Evolutionary conservation across 2,329 filamentous ascomycete species (phyloP), one percentile per base, ranked within the genome.

Genomic region (Teratosphaeria nubilosa): DNA sequence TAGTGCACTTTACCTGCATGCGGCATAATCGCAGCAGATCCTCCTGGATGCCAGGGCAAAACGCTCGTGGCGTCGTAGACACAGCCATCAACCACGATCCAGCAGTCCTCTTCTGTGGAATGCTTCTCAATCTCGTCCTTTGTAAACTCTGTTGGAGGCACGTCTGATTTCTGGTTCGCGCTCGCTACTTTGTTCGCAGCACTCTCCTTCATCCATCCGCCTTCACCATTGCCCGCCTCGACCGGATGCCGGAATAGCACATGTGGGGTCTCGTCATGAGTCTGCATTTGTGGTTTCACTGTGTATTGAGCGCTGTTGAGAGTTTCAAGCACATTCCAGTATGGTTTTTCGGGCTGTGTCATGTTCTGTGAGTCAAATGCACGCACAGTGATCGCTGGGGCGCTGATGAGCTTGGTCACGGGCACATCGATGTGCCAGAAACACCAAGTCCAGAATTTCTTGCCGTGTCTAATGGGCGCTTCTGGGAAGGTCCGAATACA

Each of bases 301-400:
- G 67, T 60, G 60, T 80, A 80, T 75, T 75, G 78, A 60, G 74
- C 75, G 51, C 81, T 81, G 65, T 81, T 82, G 78, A 82, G 80
- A 77, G 81, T 80, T 11, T 76, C 78, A 74, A 77, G 73, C 1
- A 78, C 70, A 59, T 80, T 81, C 78, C 78, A 81, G 4, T 66
- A 69, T 3, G 73, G 71, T 22, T 72, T 67, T 58, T 73, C 64
- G 1, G 79, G 78, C 60, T 82, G 78, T 1, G 77, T 79, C 60
- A 79, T 79, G 60, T 79, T 80, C 66, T 76, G 76, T 0, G 76
- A 77, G 57, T 80, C 76, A 65, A 76, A 78, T 59, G 75, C 77
- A 20, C 78, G 73, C 4, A 80, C 78, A 0, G 65, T 70, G 54
- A 81, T 76, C 54, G 70, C 73, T 34, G 73, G 68, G 0, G 77